Evolutionary conservation across 2,329 filamentous ascomycete species (phyloP).

Genomic region (Colletotrichum zoysiae): DNA sequence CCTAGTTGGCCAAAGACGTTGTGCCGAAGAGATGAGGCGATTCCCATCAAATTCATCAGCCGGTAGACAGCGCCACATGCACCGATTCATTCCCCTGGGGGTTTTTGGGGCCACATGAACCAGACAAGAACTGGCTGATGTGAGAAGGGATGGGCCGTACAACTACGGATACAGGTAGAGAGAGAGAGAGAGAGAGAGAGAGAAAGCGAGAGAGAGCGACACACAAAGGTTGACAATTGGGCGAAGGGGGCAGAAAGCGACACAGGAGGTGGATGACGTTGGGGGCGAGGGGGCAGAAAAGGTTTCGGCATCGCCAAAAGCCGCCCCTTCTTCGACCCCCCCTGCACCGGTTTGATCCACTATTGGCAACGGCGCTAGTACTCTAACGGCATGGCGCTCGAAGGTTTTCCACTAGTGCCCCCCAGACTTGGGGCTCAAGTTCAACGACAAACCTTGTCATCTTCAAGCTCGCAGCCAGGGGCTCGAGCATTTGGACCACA

Average conservation of each 20-base stretch:
- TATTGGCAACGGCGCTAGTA: conserved; percentile 30
- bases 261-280: conserved; percentile 2
- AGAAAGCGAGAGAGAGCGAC: no score
- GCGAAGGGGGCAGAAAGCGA: background rate
- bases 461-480: conserved; percentile 35
- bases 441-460: conserved; percentile 39
- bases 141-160: conserved; percentile 23
- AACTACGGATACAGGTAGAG: background rate
- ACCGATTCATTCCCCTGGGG: conserved; percentile 21
- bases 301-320: conserved; percentile 39
- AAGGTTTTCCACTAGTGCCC: conserved; percentile 39
- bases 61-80: conserved; percentile 23
- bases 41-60: conserved; percentile 8
- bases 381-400: conserved; percentile 1
- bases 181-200: background rate
- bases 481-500: conserved; percentile 36
- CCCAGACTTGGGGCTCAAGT: conserved; percentile 42
- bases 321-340: conserved; percentile 38
- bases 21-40: conserved; percentile 28
- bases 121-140: conserved; percentile 5
- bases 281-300: conserved; percentile 30
- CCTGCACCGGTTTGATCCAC: conserved; percentile 43
- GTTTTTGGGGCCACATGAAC: conserved; percentile 19
- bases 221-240: background rate
- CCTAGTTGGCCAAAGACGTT: conserved; percentile 5